These are phyloP conservation scores for Boletus reticuloceps DNA, from an alignment of 768 basidiomycete genomes.

Conservation along the genomic window DNA sequence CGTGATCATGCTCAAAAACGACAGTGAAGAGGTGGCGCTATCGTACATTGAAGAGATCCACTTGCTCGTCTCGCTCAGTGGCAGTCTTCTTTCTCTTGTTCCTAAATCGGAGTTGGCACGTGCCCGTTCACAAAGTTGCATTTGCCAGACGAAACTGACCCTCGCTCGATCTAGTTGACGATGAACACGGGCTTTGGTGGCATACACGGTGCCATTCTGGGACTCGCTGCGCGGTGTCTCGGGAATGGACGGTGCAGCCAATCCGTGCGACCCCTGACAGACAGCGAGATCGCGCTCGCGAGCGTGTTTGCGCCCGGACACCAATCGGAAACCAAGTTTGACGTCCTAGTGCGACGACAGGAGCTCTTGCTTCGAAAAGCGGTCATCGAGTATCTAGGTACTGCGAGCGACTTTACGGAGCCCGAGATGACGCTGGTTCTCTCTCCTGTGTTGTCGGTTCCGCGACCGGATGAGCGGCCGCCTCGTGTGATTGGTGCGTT, in stretches of 20 bases:
- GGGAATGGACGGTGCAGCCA: constrained; percentile 57
- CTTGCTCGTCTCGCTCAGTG: constrained; percentile 71
- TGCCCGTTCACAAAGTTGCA: not conserved
- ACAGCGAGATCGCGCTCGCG: constrained; percentile 59
- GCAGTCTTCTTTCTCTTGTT: constrained; percentile 65
- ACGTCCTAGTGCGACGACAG: constrained; percentile 50
- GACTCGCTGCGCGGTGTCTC: constrained; percentile 70
- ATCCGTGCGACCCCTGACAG: constrained; percentile 59
- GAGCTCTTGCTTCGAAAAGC: constrained; percentile 60
- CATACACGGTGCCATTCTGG: constrained; percentile 76
- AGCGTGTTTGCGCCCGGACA: constrained; percentile 54
- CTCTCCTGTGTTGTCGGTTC: constrained; percentile 60
- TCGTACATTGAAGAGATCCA: constrained; percentile 76
- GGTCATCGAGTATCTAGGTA: constrained; percentile 64
- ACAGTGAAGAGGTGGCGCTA: constrained; percentile 57
- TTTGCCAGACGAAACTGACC: not conserved
- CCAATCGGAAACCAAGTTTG: constrained; percentile 56
- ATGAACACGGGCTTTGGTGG: constrained; percentile 80
- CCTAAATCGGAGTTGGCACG: constrained; percentile 78
- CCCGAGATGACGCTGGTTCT: constrained; percentile 70
- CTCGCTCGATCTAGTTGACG: constrained; percentile 38
- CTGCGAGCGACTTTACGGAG: constrained; percentile 75
- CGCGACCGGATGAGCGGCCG: constrained; percentile 55
- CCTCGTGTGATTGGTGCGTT: constrained; percentile 56
- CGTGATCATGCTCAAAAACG: constrained; percentile 77